Evolutionary conservation across 2,329 filamentous ascomycete genomes (phyloP).

Genomic region (Pseudocercospora crystallina): DNA sequence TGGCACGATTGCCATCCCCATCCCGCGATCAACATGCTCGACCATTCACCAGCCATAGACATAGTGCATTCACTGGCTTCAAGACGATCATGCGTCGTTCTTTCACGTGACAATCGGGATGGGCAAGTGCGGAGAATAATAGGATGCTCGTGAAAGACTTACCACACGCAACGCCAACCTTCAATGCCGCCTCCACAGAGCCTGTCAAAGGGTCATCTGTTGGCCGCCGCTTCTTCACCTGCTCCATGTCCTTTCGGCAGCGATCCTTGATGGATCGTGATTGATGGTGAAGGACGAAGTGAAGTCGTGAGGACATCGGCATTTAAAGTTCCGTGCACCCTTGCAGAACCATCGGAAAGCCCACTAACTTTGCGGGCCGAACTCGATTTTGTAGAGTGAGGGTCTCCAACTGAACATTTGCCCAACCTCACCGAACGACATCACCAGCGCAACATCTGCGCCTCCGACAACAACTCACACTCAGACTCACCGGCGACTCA

Average conservation of each 20-base stretch:
- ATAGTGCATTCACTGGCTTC: background rate
- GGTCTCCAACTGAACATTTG: background rate
- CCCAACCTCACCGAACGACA: background rate
- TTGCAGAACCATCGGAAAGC: background rate
- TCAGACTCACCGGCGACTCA: slow-evolving; percentile 2
- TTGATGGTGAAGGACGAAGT: too few relatives aligned
- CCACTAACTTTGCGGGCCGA: background rate
- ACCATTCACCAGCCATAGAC: background rate
- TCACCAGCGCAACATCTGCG: slow-evolving; percentile 14
- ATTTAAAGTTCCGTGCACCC: too few relatives aligned
- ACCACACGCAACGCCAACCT: slow-evolving; percentile 36
- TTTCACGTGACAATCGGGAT: too few relatives aligned
- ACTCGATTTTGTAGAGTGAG: background rate
- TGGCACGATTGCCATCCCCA: slow-evolving; percentile 4
- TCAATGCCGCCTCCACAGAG: slow-evolving; percentile 32
- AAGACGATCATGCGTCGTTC: too few relatives aligned
- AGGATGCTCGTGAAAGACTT: slow-evolving; percentile 18
- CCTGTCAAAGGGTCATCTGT: slow-evolving; percentile 24
- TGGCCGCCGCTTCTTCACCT: slow-evolving; percentile 6
- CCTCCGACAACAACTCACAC: slow-evolving; percentile 6
- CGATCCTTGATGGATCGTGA: too few relatives aligned
- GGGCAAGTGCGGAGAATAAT: background rate
- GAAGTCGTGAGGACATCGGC: too few relatives aligned
- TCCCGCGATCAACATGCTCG: too few relatives aligned
- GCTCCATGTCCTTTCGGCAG: slow-evolving; percentile 5